Base-by-base conservation (phyloP, 495 filamentous ascomycete species). In the Hyaloscypha finlandica region DNA sequence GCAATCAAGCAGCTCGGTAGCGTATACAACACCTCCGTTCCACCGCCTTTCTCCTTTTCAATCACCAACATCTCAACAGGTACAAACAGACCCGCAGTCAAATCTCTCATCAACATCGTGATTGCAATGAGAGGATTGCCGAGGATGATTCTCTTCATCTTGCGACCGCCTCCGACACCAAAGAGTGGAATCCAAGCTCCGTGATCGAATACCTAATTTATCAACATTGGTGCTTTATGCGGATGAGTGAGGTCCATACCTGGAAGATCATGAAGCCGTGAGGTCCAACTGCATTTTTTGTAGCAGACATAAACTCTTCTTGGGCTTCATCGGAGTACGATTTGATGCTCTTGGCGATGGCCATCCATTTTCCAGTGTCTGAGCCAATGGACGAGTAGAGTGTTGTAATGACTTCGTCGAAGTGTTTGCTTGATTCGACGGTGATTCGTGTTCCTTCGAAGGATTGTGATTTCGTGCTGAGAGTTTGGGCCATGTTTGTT, bases 261-360 rank as follows among this genome's bases (percentile, higher is more conserved):
- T 55, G 42, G 33, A 70, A 71, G 9, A 71, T 53, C 69, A 71
- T 71, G 53, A 71, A 71, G 3, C 56, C 69, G 52, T 71, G 61
- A 14, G 48, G 54, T 19, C 64, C 69, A 56, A 68, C 61, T 4
- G 20, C 19, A 2, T 54, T 32, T 16, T 61, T 30, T 6, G 65
- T 53, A 16, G 4, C 33, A 5, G 32, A 30, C 31, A 39, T 53
- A 30, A 67, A 67, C 12, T 37, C 14, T n/a, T 67, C 59, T 33
- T 14, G 25, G 8, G n/a, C 19, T 22, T 31, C 31, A 6, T 33
- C 53, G 31, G 30, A 48, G 31, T 63, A 67, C 5, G 12, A 37
- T 8, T n/a, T 63, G 25, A 62, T 45, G 48, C 31, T 53, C 29
- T 58, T 51, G 16, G 53, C 14, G 8, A 57, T 31, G 12, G 31